phyloP scores from a whole-genome alignment of 2,329 filamentous ascomycete species.

The Pleurostoma richardsiae region DNA sequence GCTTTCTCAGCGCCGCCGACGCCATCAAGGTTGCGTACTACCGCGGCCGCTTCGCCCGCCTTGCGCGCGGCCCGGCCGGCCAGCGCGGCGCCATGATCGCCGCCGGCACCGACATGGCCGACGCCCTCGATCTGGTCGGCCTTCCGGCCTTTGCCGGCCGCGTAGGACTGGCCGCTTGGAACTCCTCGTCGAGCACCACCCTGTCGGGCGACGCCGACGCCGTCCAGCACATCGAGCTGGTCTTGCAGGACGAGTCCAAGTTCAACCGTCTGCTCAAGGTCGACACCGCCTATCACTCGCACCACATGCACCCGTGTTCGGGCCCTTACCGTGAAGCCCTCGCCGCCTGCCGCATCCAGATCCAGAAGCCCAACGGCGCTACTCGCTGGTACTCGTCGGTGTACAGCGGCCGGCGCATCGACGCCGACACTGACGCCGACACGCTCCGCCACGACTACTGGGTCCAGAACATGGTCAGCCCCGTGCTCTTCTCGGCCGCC shows the following conservation, averaged over 20 bases:
- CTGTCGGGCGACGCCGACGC: slow-evolving; percentile 3
- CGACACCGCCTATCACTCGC: slow-evolving; percentile 5
- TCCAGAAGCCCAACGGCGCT: background rate
- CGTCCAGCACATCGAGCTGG: background rate
- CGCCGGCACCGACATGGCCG: slow-evolving; percentile 1
- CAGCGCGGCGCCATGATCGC: slow-evolving; percentile 5
- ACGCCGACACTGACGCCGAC: slow-evolving; percentile 9
- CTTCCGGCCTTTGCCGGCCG: slow-evolving; percentile 13
- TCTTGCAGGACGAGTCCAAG: background rate
- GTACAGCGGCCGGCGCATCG: slow-evolving; percentile 14
- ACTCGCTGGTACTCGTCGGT: slow-evolving; percentile 18
- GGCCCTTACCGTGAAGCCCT: slow-evolving; percentile 6
- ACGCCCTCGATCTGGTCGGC: slow-evolving; percentile 10
- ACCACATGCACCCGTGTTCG: slow-evolving; percentile 2
- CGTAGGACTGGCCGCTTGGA: slow-evolving; percentile 15
- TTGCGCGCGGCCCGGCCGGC: background rate
- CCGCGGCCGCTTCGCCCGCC: slow-evolving; percentile 20
- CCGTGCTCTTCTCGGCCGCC: slow-evolving; percentile 28
- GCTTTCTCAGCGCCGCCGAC: slow-evolving; percentile 23
- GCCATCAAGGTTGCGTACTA: slow-evolving; percentile 33
- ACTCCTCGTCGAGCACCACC: slow-evolving; percentile 2
- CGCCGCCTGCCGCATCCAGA: background rate
- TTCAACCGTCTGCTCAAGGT: slow-evolving; percentile 1
- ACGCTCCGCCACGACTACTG: slow-evolving; percentile 18
- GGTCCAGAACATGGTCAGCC: slow-evolving; percentile 24